Conservation (phyloP, 345 rosid species). For the Salix caprea region DNA sequence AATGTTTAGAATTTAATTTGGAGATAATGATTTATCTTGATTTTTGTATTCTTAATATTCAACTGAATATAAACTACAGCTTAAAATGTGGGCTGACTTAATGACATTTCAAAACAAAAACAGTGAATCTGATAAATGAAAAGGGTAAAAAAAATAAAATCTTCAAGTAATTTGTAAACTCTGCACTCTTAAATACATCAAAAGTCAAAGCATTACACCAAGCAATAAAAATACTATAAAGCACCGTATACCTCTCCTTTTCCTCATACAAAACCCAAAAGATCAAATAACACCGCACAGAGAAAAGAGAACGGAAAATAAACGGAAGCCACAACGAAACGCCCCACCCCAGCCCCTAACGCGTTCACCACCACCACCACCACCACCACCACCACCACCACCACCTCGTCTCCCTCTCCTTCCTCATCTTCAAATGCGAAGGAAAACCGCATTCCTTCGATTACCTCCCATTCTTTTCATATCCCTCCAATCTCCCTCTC, state of each 20-base stretch:
- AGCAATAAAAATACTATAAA: background rate
- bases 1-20: too few relatives aligned
- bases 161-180: background rate
- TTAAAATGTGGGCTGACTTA: too few relatives aligned
- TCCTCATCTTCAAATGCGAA: background rate
- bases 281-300: background rate
- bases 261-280: background rate
- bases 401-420: background rate
- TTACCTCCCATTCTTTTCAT: background rate
- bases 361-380: conserved; percentile 14
- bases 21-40: too few relatives aligned
- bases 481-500: background rate
- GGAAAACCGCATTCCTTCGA: background rate
- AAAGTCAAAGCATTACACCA: conserved; percentile 1
- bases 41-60: too few relatives aligned
- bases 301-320: background rate
- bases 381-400: conserved; percentile 3
- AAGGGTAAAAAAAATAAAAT: too few relatives aligned
- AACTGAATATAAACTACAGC: too few relatives aligned
- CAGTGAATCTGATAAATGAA: too few relatives aligned
- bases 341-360: background rate
- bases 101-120: too few relatives aligned
- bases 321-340: background rate
- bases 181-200: background rate
- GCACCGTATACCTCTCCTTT: background rate